Evolutionary conservation across 768 basidiomycete species (phyloP).

Genomic region (Trichaptum fuscoviolaceum): DNA sequence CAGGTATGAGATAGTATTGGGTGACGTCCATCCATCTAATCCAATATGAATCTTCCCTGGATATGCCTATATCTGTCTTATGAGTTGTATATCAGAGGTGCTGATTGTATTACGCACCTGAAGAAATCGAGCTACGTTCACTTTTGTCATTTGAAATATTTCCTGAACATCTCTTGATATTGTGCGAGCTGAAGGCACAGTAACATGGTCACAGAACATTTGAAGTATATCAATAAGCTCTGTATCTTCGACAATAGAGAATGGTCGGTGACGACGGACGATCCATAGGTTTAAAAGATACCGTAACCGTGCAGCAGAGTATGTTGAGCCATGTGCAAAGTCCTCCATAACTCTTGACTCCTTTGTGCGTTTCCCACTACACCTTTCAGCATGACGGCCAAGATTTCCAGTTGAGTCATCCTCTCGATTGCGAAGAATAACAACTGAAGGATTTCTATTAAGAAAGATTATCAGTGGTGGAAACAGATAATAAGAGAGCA

Average conservation of each 20-base stretch:
- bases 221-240: constrained; percentile 12
- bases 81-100: neutral
- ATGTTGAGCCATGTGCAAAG: constrained; percentile 11
- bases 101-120: constrained; percentile 2
- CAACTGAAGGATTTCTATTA: neutral
- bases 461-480: neutral
- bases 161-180: constrained; percentile 14
- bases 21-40: constrained; percentile 27
- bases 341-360: neutral
- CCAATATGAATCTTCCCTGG: constrained; percentile 21
- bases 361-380: neutral
- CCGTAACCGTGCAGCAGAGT: constrained; percentile 10
- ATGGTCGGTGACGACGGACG: constrained; percentile 16
- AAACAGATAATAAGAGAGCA: neutral
- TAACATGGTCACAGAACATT: constrained; percentile 15
- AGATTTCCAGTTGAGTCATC: constrained; percentile 2
- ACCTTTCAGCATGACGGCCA: neutral
- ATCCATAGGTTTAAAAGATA: constrained; percentile 13
- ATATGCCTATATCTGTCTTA: neutral
- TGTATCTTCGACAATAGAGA: constrained; percentile 12
- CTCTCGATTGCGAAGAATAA: neutral
- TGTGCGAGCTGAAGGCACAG: constrained; percentile 12
- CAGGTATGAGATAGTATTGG: constrained; percentile 23
- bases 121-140: constrained; percentile 2
- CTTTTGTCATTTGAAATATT: constrained; percentile 10